Base-by-base conservation (phyloP, 1,284 basidiomycete genomes). In the Cerrena zonata region DNA sequence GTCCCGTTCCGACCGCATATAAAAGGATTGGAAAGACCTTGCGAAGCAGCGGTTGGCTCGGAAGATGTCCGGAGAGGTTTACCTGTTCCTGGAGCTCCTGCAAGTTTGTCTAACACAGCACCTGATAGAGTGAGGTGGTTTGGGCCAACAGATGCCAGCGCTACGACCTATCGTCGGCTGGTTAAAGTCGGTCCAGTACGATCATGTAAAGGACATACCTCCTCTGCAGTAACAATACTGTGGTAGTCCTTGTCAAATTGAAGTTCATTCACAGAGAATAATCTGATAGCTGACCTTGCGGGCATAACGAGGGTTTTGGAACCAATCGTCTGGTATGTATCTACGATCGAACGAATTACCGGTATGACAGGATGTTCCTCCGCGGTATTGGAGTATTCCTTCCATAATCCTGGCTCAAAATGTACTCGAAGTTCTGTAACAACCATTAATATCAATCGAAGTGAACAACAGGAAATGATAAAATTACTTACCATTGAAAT, bases 271-370 rank as follows among this genome's bases (percentile, higher is more conserved):
- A 26, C 5, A 22, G 34, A 24, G 53, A 18, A 38, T 15, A 12
- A 38, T 23, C 42, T 26, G 40, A 45, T 5, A 24, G 41, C 61
- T 42, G 42, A 73, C 75, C 75, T 77, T n/a, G 76, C 76, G 24
- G 76, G 75, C 72, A 77, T 75, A 21, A 77, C 71, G 18, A 73
- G 61, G 3, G 75, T 78, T 53, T 68, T 69, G 13, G 73, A 68
- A 4, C 62, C 65, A 27, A 71, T 59, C 18, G 58, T 51, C 52
- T 67, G 69, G 62, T 69, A 75, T 2, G 66, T 56, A 38, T 65
- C 52, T 13, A 75, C 65, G 49, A 77, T 70, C 13, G 64, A 58
- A 34, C 57, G 57, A 48, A 77, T 74, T 38, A 73, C 64, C 0
- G 61, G 50, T 3, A 64, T 63, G 67, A 71, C 71, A 4, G 75